Evolutionary conservation across 192 early-diverging fungal species (phyloP), one percentile per base, ranked within the genome.

Genomic region (Coemansia sp.): DNA sequence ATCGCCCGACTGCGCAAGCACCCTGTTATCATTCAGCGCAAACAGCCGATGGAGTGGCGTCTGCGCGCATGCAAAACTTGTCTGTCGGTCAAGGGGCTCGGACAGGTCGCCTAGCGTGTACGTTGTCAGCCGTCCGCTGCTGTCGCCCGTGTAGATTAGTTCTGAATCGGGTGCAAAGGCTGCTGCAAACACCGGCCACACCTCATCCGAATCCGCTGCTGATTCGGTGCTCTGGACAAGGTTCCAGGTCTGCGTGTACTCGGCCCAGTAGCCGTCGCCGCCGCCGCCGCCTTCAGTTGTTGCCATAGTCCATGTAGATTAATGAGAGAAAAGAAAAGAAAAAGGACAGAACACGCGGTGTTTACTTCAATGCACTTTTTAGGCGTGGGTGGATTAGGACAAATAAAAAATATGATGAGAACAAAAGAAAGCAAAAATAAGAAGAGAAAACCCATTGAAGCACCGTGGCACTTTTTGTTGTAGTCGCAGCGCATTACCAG

Each of bases 81-180:
- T 93, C 58, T 94, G 92, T 19, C 89, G 86, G 38, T 87, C 84
- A 39, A 93, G 60, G 9, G 61, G 77, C 79, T 71, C 84, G 49
- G 52, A 74, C 62, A 11, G 10, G 4, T 23, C 62, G 19, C 45
- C 52, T 54, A 85, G 75, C 74, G 84, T 68, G 48, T 89, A 89
- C 3, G 92, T 90, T 13, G 89, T 75, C 11, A 94, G 77, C 26
- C 88, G 89, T 15, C 94, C 92, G 69, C 90, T 89, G 53, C 90
- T 90, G 69, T 93, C 90, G 61, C 94, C 96, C 3, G 87, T 73
- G 91, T 94, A 97, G 56, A 98, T 47, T 7, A 97, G 85, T 72
- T 96, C 93, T 66, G 94, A 90, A 58, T 86, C 76, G 1, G 85
- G 70, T 74, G 94, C 93, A 62, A 91, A 63, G 5, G 53, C 68